phyloP scores from a whole-genome alignment of 192 early-diverging fungal genomes.

The Coemansia sp. region DNA sequence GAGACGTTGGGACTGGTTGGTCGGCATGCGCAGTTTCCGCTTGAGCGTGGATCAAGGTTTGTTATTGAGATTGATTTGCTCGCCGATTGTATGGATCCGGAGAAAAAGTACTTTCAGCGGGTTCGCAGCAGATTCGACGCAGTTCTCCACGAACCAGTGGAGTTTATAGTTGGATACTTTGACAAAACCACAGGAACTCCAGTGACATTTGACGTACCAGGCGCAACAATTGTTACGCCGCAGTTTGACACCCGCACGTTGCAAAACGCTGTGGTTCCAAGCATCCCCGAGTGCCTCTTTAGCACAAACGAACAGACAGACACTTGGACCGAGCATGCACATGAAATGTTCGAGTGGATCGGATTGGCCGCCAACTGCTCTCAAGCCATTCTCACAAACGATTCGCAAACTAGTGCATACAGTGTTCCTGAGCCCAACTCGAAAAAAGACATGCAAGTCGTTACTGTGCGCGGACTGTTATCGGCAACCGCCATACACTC shows the following conservation, averaged over 20 bases:
- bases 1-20: conserved; percentile 35
- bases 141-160: conserved; percentile 21
- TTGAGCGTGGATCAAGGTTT: conserved; percentile 36
- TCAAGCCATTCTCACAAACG: neutral
- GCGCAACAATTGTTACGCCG: conserved; percentile 4
- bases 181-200: conserved; percentile 21
- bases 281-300: neutral
- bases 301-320: conserved; percentile 11
- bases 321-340: conserved; percentile 28
- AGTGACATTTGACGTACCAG: conserved; percentile 34
- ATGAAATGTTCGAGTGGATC: conserved; percentile 47
- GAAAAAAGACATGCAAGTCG: conserved; percentile 2
- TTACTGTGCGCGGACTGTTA: conserved; percentile 28
- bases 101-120: conserved; percentile 40
- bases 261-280: conserved; percentile 11
- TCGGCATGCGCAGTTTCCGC: conserved; percentile 26
- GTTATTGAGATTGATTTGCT: conserved; percentile 32
- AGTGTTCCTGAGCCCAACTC: conserved; percentile 6
- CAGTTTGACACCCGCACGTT: neutral
- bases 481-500: conserved; percentile 29
- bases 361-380: conserved; percentile 25
- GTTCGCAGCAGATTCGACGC: conserved; percentile 18
- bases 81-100: conserved; percentile 23
- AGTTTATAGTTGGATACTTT: conserved; percentile 26
- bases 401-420: conserved; percentile 18